Evolutionary conservation across 2,329 filamentous ascomycete species (phyloP), one percentile per base, ranked within the genome.

Genomic region (Epichloe brachyelytri): DNA sequence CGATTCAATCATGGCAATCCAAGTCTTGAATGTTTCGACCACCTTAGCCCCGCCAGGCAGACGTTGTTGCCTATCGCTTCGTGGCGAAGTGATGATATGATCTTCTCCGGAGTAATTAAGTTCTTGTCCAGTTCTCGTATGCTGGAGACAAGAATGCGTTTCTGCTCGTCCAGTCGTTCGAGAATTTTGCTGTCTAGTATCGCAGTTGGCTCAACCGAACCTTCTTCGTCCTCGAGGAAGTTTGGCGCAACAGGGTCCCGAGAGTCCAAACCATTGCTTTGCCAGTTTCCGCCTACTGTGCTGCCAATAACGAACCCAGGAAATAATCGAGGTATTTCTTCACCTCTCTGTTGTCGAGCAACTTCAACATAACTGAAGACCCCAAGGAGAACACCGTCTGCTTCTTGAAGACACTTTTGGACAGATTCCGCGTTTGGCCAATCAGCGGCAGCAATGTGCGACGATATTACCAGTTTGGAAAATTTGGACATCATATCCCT

Each of bases 401-500:
- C 93, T 71, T 98, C 93, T 64, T 94, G 88, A 57, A 97, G 70
- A 62, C 93, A 98, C 66, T 98, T 98, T 50, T 93, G 85, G 54
- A 91, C 86, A 0, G 91, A 94, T 67, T 98, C 93, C 15, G 88
- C 83, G 50, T 91, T 89, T 8, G 91, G 90, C 81, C 89, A 97
- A 69, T 98, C 93, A 36, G 91, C 88, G 5, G 91, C 89, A 39
- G 93, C 93, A 64, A 98, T 96, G 64, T 98, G 93, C 14, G 93
- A 97, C 3, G 93, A 98, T 46, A 98, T 83, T 43, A 98, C 93
- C 10, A 98, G 76, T 67, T 98, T 98, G n/a, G 93, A 97, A 66
- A 98, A 98, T 60, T 95, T 90, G 43, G 93, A 97, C 93, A 98
- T 98, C 83, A 97, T 97, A 64, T 97, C 93, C 50, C 93, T 79